Evolutionary conservation across 163 green algal species (phyloP).

Genomic region (Prototheca cutis): DNA sequence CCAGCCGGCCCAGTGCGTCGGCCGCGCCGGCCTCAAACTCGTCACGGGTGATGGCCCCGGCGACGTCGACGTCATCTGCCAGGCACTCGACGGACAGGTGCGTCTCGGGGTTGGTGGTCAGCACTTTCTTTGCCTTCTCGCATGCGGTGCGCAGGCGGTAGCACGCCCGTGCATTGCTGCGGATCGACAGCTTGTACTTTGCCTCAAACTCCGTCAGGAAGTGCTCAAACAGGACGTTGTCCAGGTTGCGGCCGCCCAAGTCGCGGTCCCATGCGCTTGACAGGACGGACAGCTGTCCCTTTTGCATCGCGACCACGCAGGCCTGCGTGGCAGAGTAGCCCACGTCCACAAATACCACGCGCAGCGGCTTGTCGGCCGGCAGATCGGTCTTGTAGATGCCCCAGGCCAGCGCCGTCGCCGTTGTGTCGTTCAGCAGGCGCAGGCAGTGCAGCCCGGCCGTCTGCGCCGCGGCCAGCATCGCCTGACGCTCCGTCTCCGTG

Average conservation of each 20-base stretch:
- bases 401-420: constrained; percentile 88
- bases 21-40: constrained; percentile 61
- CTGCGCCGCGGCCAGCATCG: constrained; percentile 65
- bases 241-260: constrained; percentile 87
- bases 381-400: constrained; percentile 99
- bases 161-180: constrained; percentile 58
- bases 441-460: constrained; percentile 88
- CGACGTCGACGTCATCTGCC: constrained; percentile 86
- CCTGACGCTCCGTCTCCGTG: constrained; percentile 72
- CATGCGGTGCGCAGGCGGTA: constrained; percentile 75
- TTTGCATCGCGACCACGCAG: constrained; percentile 84
- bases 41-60: constrained; percentile 57
- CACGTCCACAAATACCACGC: constrained; percentile 93
- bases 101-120: constrained; percentile 83
- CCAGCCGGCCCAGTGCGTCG: constrained; percentile 41
- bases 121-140: constrained; percentile 93
- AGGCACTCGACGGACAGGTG: constrained; percentile 91
- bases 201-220: constrained; percentile 67
- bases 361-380: constrained; percentile 66
- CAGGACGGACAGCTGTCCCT: constrained; percentile 75
- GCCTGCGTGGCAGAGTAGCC: constrained; percentile 82
- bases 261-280: constrained; percentile 82
- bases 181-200: constrained; percentile 85
- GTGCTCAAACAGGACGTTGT: constrained; percentile 87
- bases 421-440: constrained; percentile 92